phyloP scores from a whole-genome alignment of 2,329 filamentous ascomycete genomes.

The Magnaporthiopsis incrustans region DNA sequence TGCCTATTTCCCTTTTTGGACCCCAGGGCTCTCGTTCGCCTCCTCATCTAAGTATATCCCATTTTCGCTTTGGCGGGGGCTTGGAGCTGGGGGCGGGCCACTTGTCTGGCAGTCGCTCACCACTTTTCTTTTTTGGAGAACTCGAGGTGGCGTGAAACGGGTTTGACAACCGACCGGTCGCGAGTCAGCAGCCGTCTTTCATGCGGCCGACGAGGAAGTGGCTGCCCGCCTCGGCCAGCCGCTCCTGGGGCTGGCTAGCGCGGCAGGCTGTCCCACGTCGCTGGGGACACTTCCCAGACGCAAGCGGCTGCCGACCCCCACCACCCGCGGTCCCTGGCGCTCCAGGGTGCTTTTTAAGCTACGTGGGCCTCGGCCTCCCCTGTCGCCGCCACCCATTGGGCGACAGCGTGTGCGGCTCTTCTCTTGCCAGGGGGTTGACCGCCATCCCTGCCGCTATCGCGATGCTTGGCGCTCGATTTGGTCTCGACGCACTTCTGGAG shows the following conservation, averaged over 20 bases:
- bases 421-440: neutral
- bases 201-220: neutral
- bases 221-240: too few species aligned
- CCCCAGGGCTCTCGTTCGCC: too few species aligned
- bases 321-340: neutral
- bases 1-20: neutral
- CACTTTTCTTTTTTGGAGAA: neutral
- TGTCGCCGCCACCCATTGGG: neutral
- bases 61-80: neutral
- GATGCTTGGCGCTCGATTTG: neutral
- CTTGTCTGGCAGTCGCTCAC: neutral
- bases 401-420: neutral
- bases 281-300: neutral
- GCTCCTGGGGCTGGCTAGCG: too few species aligned
- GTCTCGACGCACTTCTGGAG: neutral
- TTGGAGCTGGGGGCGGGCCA: too few species aligned
- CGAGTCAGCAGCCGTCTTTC: neutral
- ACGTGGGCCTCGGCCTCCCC: neutral
- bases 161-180: neutral
- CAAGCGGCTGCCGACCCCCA: too few species aligned
- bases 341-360: neutral
- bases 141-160: neutral
- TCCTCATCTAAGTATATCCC: neutral
- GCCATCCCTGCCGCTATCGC: neutral
- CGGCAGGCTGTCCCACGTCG: too few species aligned